Conservation (phyloP, 495 filamentous ascomycete genomes). For the Penicillium lagena region DNA sequence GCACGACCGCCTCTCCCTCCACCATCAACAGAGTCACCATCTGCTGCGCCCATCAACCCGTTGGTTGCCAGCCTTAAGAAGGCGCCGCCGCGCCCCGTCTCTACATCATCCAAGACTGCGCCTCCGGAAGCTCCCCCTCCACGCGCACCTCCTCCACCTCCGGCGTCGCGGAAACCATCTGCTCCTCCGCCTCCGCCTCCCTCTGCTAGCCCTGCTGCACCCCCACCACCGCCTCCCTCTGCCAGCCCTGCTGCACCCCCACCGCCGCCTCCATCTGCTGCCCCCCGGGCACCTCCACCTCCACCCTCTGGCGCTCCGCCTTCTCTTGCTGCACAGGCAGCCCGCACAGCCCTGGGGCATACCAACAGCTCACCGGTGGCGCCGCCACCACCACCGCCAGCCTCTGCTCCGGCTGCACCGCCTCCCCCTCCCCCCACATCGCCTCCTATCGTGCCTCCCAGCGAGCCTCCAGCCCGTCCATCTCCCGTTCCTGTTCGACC, state of each 20-base stretch:
- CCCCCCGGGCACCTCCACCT: slow-evolving; percentile 31
- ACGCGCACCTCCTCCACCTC: slow-evolving; percentile 63
- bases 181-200: slow-evolving; percentile 38
- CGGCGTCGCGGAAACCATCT: slow-evolving; percentile 60
- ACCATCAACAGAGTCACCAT: slow-evolving; percentile 46
- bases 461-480: slow-evolving; percentile 40
- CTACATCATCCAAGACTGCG: slow-evolving; percentile 38
- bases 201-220: slow-evolving; percentile 31
- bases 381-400: slow-evolving; percentile 45
- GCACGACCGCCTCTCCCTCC: slow-evolving; percentile 45
- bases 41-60: slow-evolving; percentile 47
- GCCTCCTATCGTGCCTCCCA: slow-evolving; percentile 42
- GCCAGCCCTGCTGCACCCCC: slow-evolving; percentile 29
- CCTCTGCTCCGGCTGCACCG: slow-evolving; percentile 41
- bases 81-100: slow-evolving; percentile 43
- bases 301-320: slow-evolving; percentile 32
- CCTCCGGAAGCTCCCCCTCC: slow-evolving; percentile 48
- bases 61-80: slow-evolving; percentile 57
- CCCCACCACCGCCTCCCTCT: slow-evolving; percentile 37
- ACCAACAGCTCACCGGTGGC: slow-evolving; percentile 4
- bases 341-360: slow-evolving; percentile 28
- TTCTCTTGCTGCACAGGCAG: slow-evolving; percentile 35
- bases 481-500: slow-evolving; percentile 41
- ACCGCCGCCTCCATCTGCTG: slow-evolving; percentile 45
- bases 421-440: slow-evolving; percentile 38